A percentile compares a stretch with the other conserved stretches of the same genome.
phyloP scores from a whole-genome alignment of 78 protist genomes.

The Guillardia theta region DNA sequence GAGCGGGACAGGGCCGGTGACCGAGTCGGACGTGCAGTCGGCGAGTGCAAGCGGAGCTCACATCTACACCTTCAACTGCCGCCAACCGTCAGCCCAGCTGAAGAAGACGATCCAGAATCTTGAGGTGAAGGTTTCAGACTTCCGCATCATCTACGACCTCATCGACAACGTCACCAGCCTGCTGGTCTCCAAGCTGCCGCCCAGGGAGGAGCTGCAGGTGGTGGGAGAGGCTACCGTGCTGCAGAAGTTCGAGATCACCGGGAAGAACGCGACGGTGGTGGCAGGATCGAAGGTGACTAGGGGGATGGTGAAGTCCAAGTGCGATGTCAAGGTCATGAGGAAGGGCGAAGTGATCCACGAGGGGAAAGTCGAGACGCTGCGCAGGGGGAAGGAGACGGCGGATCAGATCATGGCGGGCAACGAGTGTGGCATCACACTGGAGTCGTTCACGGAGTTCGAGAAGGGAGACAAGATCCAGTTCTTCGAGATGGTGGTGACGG shows the following conservation, averaged over 20 bases:
- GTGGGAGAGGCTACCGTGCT: too few species aligned
- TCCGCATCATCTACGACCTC: neutral
- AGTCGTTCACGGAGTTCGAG: neutral
- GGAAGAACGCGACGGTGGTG: neutral
- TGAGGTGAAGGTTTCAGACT: neutral
- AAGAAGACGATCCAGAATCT: neutral
- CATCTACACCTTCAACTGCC: neutral
- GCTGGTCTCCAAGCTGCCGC: neutral
- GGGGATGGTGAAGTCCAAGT: too few species aligned
- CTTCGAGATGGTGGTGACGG: too few species aligned
- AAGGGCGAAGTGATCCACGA: neutral
- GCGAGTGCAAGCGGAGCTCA: neutral
- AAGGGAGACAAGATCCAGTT: neutral
- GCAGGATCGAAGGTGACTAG: too few species aligned
- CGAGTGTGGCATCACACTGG: neutral
- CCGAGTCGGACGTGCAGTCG: neutral
- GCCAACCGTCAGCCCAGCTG: neutral
- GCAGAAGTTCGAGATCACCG: neutral
- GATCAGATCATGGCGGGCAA: neutral
- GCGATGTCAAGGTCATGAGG: neutral
- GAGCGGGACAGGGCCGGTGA: neutral
- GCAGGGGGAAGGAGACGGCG: neutral
- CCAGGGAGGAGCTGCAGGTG: neutral
- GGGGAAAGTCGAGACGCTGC: constrained; percentile 12
- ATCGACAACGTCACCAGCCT: neutral